Evolutionary conservation across 352 stramenopile genomes (phyloP).

Genomic region (Phytophthora pinifolia): DNA sequence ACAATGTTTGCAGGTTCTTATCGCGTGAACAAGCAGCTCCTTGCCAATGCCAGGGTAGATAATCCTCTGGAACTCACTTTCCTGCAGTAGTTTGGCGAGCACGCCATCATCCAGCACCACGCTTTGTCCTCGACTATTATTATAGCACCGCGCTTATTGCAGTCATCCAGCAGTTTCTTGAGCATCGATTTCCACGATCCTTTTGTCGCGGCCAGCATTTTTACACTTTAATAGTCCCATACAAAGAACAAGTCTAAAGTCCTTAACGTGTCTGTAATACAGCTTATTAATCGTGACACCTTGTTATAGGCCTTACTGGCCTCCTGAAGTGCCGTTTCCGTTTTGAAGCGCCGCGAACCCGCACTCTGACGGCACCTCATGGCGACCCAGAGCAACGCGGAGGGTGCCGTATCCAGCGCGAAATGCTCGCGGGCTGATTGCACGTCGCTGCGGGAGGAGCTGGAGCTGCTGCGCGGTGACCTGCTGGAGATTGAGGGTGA

Average conservation of each 20-base stretch:
- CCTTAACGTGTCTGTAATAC: no score
- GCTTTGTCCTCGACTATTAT: slow-evolving; percentile 55
- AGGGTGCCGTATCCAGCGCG: not conserved
- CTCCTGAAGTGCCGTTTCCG: slow-evolving; percentile 10
- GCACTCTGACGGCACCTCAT: slow-evolving; percentile 16
- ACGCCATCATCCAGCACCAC: slow-evolving; percentile 79
- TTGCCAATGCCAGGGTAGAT: slow-evolving; percentile 78
- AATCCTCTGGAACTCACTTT: slow-evolving; percentile 71
- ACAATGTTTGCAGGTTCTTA: slow-evolving; percentile 72
- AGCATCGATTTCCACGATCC: slow-evolving; percentile 71
- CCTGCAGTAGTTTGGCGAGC: slow-evolving; percentile 68
- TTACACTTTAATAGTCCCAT: slow-evolving; percentile 18
- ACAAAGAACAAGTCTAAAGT: no score
- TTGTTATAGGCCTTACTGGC: slow-evolving; percentile 73
- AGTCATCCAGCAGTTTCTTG: slow-evolving; percentile 55
- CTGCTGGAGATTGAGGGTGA: slow-evolving; percentile 62
- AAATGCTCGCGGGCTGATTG: slow-evolving; percentile 59
- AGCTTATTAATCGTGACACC: slow-evolving; percentile 50
- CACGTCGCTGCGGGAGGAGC: slow-evolving; percentile 62
- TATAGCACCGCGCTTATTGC: slow-evolving; percentile 48
- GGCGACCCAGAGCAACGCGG: slow-evolving; percentile 13
- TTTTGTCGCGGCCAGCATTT: slow-evolving; percentile 23
- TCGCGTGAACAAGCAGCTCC: slow-evolving; percentile 64
- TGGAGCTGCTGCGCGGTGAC: slow-evolving; percentile 60
- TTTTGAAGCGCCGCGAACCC: slow-evolving; percentile 8